phyloP scores from a whole-genome alignment of 2,329 filamentous ascomycete genomes.

The Fusarium tricinctum region DNA sequence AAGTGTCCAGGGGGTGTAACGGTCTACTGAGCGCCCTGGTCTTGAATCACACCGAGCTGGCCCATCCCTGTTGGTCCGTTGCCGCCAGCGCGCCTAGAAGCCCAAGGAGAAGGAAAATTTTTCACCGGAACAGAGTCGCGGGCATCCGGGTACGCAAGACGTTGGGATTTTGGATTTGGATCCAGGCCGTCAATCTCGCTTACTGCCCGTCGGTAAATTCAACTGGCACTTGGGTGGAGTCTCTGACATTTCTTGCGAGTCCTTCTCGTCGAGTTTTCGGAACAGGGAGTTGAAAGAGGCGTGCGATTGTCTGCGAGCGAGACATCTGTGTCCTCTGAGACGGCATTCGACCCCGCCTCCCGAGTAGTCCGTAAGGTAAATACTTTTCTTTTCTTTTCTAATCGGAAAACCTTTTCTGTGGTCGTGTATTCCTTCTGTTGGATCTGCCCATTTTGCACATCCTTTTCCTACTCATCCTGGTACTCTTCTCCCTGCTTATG shows the following conservation, averaged over 20 bases:
- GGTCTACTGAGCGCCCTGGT: conserved; percentile 44
- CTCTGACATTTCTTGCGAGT: conserved; percentile 37
- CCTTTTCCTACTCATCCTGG: conserved; percentile 16
- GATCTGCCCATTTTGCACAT: conserved; percentile 26
- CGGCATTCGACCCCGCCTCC: conserved; percentile 34
- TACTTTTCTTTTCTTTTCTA: conserved; percentile 14
- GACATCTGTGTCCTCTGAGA: conserved; percentile 14
- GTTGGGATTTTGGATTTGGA: conserved; percentile 45
- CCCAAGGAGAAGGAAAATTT: conserved; percentile 50
- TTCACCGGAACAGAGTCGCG: conserved; percentile 50
- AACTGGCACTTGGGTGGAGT: conserved; percentile 48
- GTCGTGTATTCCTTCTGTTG: conserved; percentile 24
- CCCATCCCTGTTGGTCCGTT: conserved; percentile 45
- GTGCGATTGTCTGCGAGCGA: conserved; percentile 6
- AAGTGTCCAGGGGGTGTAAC: conserved; percentile 41
- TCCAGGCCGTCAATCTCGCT: conserved; percentile 55
- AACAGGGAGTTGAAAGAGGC: conserved; percentile 33
- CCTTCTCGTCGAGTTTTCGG: conserved; percentile 32
- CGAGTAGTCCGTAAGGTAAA: conserved; percentile 22
- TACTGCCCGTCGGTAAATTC: conserved; percentile 54
- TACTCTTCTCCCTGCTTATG: conserved; percentile 37
- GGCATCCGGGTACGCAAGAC: conserved; percentile 48
- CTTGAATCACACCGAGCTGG: conserved; percentile 51
- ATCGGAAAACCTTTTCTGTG: conserved; percentile 30
- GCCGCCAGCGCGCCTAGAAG: conserved; percentile 51